Conservation (phyloP, 2,329 filamentous ascomycete genomes). For the Fusarium redolens region DNA sequence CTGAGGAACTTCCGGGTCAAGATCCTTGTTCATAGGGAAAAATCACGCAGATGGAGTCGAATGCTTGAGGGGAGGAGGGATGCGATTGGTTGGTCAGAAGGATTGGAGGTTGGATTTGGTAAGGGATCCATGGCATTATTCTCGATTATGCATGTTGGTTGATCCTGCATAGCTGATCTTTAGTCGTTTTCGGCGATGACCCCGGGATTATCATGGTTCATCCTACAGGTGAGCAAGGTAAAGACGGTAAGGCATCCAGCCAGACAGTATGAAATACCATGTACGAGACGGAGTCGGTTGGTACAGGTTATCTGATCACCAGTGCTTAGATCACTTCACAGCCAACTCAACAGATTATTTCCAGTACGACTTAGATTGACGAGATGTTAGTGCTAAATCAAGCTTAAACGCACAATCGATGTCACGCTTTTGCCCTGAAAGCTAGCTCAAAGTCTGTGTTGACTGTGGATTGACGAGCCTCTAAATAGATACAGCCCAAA, state of each 20-base stretch:
- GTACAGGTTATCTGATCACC: background rate
- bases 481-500: background rate
- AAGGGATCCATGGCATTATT: background rate
- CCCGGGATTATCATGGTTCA: background rate
- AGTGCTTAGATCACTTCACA: no score
- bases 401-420: background rate
- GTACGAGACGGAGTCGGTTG: rapidly evolving
- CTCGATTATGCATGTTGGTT: background rate
- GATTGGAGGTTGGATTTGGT: background rate
- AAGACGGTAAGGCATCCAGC: background rate
- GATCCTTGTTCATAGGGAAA: background rate
- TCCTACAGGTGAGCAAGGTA: background rate
- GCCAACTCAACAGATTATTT: background rate
- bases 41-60: slow-evolving; percentile 5
- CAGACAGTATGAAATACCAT: background rate
- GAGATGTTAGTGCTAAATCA: background rate
- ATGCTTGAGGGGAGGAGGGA: background rate
- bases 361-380: background rate
- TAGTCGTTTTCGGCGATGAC: background rate
- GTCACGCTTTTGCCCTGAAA: background rate
- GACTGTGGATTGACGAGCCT: background rate
- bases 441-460: background rate
- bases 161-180: background rate
- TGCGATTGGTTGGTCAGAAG: background rate
- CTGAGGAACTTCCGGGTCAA: no score